Evolutionary conservation across 352 stramenopile genomes (phyloP), one percentile per base, ranked within the genome.

Genomic region (Globisporangium barbulae): DNA sequence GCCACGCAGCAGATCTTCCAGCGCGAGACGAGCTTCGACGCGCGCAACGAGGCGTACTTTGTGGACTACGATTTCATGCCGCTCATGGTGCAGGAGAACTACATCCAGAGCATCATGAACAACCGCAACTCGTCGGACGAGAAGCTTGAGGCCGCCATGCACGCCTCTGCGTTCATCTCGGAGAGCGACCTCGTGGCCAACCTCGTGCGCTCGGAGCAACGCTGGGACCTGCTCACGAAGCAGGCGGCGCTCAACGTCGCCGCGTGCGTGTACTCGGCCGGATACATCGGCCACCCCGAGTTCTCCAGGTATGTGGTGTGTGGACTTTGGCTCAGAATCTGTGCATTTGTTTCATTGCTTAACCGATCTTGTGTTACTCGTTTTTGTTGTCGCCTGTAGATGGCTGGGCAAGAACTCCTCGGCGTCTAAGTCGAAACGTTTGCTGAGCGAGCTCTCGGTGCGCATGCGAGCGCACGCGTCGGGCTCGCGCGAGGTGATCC

Each of bases 341-440:
- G 48, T 61, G 4, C 13, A 15, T 45, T 45, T 7, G 39, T 17
- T 10, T 12, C 17, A 10, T 22, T 21, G 42, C 30, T 9, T 47
- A n/a, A 54, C 54, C 42, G 48, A 28, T 69, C 72, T 59, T 28
- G 47, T 17, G 74, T 28, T 28, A 28, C 25, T 28, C 2, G 25
- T 28, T 28, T 28, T 28, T 28, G 25, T 78, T 31, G 76, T 15
- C 39, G 50, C 2, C 49, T 75, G 66, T 76, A 94, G 83, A 60
- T 99, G 96, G 96, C 77, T 99, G 39, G 98, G 97, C 25, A 99
- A 99, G 78, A 99, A 99, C 77, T 99, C 94, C n/a, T 89, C 82
- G 7, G 84, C 91, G 35, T 89, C 76, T 56, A 99, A 99, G 74
- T 97, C 91, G n/a, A 94, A 96, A 67, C 85, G 97, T 0, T 71